Percentiles rank a stretch among this genome's conserved stretches.
Evolutionary conservation across 2,329 filamentous ascomycete species (phyloP).

Genomic region (Stromatinia cepivora): DNA sequence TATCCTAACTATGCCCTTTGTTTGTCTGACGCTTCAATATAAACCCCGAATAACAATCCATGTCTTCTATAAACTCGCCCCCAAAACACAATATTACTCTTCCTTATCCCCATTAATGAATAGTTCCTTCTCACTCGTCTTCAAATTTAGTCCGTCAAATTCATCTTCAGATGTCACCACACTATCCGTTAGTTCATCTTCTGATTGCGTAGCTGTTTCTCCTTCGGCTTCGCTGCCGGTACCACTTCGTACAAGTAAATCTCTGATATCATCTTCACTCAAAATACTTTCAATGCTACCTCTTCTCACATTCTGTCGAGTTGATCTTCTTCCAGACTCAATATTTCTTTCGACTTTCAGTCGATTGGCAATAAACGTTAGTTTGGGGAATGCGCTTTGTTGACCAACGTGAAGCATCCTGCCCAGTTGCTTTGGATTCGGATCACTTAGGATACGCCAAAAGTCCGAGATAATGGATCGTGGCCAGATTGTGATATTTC

Average conservation of each 20-base stretch:
- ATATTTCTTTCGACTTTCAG: slow-evolving; percentile 76
- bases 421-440: slow-evolving; percentile 70
- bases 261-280: slow-evolving; percentile 59
- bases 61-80: not conserved
- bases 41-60: not conserved
- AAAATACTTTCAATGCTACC: slow-evolving; percentile 60
- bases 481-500: slow-evolving; percentile 96
- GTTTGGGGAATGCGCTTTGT: slow-evolving; percentile 84
- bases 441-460: slow-evolving; percentile 81
- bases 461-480: slow-evolving; percentile 79
- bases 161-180: slow-evolving; percentile 32
- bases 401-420: slow-evolving; percentile 90
- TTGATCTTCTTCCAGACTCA: slow-evolving; percentile 58
- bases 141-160: slow-evolving; percentile 24
- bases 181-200: slow-evolving; percentile 37
- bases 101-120: not conserved
- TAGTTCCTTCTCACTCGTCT: slow-evolving; percentile 3
- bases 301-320: slow-evolving; percentile 49
- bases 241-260: slow-evolving; percentile 44
- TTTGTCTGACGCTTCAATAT: not conserved
- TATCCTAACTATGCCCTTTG: slow-evolving; percentile 1
- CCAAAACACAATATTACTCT: not conserved
- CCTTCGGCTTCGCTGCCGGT: slow-evolving; percentile 36
- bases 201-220: slow-evolving; percentile 41
- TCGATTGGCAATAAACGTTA: slow-evolving; percentile 87